Evolutionary conservation across 202 grass and related monocot genomes (phyloP).

Genomic region (Setaria viridis): DNA sequence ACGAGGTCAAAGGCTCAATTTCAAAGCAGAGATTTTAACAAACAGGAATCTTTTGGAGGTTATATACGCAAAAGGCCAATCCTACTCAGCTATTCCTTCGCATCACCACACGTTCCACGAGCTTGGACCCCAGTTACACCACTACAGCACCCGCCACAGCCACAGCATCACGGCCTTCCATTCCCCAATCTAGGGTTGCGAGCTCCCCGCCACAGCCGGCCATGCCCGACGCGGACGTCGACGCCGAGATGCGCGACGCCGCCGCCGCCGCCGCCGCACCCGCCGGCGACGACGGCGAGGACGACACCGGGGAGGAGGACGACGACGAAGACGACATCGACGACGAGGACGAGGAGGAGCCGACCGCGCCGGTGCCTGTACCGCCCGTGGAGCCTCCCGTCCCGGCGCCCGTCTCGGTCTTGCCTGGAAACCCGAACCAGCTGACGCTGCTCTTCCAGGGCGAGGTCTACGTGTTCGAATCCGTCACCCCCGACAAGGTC

Average conservation of each 20-base stretch:
- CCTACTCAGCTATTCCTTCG: slow-evolving; percentile 36
- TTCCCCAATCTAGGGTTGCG: slow-evolving; percentile 59
- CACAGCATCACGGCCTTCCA: slow-evolving; percentile 55
- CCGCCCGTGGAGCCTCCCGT: slow-evolving; percentile 36
- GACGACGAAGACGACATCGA: slow-evolving; percentile 19
- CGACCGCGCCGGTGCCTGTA: not conserved
- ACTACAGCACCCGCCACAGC: not conserved
- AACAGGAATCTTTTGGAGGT: not conserved
- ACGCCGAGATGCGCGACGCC: slow-evolving; percentile 52
- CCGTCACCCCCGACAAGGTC: slow-evolving; percentile 85
- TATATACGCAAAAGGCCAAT: not conserved
- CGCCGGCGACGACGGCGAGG: slow-evolving; percentile 23
- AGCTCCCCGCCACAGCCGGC: slow-evolving; percentile 42
- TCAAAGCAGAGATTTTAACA: too few species aligned
- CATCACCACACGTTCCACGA: slow-evolving; percentile 49
- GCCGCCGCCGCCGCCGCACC: not conserved
- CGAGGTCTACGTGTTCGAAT: slow-evolving; percentile 95
- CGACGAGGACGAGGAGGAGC: slow-evolving; percentile 38
- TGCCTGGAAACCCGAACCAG: slow-evolving; percentile 62
- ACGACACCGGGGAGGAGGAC: slow-evolving; percentile 36
- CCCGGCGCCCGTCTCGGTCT: slow-evolving; percentile 46
- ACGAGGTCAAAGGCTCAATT: too few species aligned
- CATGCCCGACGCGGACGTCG: slow-evolving; percentile 58
- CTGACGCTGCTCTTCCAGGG: slow-evolving; percentile 89
- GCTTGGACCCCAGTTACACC: not conserved